Conservation (phyloP, 495 filamentous ascomycete genomes). For the Hamigera avellanea region DNA sequence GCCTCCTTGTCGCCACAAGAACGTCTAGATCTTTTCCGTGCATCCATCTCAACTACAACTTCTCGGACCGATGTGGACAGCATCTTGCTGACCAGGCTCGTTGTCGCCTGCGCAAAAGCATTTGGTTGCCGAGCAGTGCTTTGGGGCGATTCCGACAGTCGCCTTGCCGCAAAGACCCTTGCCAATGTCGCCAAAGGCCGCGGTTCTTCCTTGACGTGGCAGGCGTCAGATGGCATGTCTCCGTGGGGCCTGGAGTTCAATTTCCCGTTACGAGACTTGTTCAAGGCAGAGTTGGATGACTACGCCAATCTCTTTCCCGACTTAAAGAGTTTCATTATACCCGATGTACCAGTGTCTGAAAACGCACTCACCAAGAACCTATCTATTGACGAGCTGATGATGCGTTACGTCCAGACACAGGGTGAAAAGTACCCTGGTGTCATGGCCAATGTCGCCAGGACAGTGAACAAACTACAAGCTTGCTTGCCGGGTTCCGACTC, state of each 20-base stretch:
- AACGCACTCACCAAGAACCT: constrained; percentile 48
- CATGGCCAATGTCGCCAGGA: constrained; percentile 88
- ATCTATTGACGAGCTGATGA: constrained; percentile 85
- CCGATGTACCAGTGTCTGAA: constrained; percentile 24
- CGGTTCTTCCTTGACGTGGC: constrained; percentile 71
- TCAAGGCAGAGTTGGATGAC: constrained; percentile 61
- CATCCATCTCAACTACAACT: constrained; percentile 53
- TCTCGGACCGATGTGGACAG: constrained; percentile 63
- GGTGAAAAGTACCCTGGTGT: constrained; percentile 84
- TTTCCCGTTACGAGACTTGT: constrained; percentile 71
- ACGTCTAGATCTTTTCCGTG: constrained; percentile 41
- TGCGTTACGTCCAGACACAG: constrained; percentile 75
- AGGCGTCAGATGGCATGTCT: constrained; percentile 60
- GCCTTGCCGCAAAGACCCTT: constrained; percentile 76
- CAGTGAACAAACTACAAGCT: constrained; percentile 58
- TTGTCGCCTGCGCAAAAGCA: constrained; percentile 49
- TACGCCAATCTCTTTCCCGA: constrained; percentile 47
- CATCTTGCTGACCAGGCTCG: constrained; percentile 56
- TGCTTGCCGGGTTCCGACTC: constrained; percentile 7
- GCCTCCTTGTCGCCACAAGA: constrained; percentile 22
- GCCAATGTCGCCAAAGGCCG: constrained; percentile 83
- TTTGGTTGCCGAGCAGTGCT: constrained; percentile 56
- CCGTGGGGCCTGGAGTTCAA: constrained; percentile 47
- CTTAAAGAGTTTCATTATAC: constrained; percentile 37
- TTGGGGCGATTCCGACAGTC: constrained; percentile 78